Conservation (phyloP, 2,329 filamentous ascomycete genomes). For the Aspergillus ochraceus region DNA sequence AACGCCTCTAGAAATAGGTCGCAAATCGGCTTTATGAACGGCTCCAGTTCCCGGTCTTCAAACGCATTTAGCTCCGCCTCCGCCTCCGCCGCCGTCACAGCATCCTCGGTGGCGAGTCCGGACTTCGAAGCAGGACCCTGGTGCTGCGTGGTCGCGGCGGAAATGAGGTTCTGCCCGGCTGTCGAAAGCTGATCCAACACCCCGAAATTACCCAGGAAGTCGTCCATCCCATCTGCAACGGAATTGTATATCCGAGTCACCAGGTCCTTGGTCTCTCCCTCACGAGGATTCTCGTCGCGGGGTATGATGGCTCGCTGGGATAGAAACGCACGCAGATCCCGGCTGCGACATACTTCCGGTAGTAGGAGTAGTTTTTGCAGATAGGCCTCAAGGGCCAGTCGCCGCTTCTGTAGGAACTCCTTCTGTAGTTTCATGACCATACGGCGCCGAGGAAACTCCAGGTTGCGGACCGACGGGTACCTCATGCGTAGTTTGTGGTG, state of each 20-base stretch:
- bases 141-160: slow-evolving; percentile 55
- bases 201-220: slow-evolving; percentile 93
- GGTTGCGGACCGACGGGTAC: slow-evolving; percentile 81
- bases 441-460: slow-evolving; percentile 89
- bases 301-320: slow-evolving; percentile 80
- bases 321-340: slow-evolving; percentile 87
- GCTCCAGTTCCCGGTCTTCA: slow-evolving; percentile 83
- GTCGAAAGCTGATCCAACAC: slow-evolving; percentile 92
- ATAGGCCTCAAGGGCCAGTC: slow-evolving; percentile 81
- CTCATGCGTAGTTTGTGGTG: slow-evolving; percentile 82
- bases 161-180: slow-evolving; percentile 80
- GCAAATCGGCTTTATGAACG: slow-evolving; percentile 97
- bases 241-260: slow-evolving; percentile 95
- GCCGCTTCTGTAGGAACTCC: slow-evolving; percentile 90
- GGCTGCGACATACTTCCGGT: slow-evolving; percentile 90
- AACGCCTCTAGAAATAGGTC: slow-evolving; percentile 97
- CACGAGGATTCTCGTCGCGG: slow-evolving; percentile 59
- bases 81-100: slow-evolving; percentile 66
- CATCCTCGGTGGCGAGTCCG: slow-evolving; percentile 47
- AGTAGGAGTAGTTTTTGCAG: slow-evolving; percentile 77
- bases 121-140: slow-evolving; percentile 47
- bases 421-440: slow-evolving; percentile 96
- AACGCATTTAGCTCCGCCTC: slow-evolving; percentile 94
- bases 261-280: slow-evolving; percentile 73
- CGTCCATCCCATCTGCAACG: slow-evolving; percentile 96